Evolutionary conservation across 2,329 filamentous ascomycete species (phyloP).

Genomic region (Ophiostoma sp.): DNA sequence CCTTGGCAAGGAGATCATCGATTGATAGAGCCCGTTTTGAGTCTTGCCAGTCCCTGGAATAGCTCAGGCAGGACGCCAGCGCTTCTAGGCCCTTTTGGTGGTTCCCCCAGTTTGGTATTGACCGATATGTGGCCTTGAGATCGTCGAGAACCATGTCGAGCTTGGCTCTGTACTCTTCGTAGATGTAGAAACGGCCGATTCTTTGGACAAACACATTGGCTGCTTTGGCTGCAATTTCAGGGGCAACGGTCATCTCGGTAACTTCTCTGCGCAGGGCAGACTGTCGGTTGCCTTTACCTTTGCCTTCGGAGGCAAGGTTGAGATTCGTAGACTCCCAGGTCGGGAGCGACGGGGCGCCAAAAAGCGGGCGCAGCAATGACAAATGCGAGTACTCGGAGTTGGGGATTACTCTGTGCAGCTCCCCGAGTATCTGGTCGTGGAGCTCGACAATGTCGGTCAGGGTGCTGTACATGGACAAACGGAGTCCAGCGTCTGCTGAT

Average conservation of each 20-base stretch:
- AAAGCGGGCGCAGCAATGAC: slow-evolving; percentile 38
- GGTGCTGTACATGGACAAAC: slow-evolving; percentile 71
- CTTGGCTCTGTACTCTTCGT: slow-evolving; percentile 87
- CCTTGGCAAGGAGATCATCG: slow-evolving; percentile 86
- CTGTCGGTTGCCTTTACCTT: slow-evolving; percentile 36
- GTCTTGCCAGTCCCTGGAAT: slow-evolving; percentile 59
- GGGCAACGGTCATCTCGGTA: slow-evolving; percentile 51
- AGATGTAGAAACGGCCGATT: slow-evolving; percentile 77
- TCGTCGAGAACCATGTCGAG: slow-evolving; percentile 82
- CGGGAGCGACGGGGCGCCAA: slow-evolving; percentile 26
- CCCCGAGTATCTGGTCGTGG: slow-evolving; percentile 73
- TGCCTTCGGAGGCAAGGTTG: slow-evolving; percentile 43
- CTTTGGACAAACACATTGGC: slow-evolving; percentile 58
- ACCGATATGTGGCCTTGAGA: slow-evolving; percentile 61
- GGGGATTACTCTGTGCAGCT: slow-evolving; percentile 66
- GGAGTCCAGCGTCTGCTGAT: slow-evolving; percentile 56
- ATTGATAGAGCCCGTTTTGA: slow-evolving; percentile 74
- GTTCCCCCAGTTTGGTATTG: slow-evolving; percentile 66
- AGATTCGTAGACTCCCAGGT: slow-evolving; percentile 45
- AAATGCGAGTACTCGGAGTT: slow-evolving; percentile 53
- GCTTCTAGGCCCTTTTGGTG: slow-evolving; percentile 84
- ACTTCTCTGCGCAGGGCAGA: slow-evolving; percentile 32
- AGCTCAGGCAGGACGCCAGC: slow-evolving; percentile 67
- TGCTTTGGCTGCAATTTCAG: slow-evolving; percentile 55
- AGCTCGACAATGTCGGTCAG: slow-evolving; percentile 73